These are phyloP conservation scores for Vitis cinerea DNA, from an alignment of 164 flowering plant species.

Conservation along the genomic window DNA sequence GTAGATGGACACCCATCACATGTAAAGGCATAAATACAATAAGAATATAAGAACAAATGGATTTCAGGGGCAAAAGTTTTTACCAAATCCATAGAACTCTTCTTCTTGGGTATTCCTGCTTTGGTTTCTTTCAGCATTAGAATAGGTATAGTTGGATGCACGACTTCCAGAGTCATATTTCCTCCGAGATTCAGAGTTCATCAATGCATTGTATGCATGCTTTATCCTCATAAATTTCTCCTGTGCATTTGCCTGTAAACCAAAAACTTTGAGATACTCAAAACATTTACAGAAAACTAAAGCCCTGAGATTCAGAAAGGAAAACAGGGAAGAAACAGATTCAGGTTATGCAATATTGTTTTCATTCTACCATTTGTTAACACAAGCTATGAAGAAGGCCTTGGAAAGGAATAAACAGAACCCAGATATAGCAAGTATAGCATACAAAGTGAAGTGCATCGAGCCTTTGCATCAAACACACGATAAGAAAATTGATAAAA, in stretches of 20 bases:
- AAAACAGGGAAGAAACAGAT: not conserved
- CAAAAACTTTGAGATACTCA: not conserved
- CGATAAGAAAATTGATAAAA: not conserved
- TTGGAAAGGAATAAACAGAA: not conserved
- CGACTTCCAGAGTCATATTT: constrained; percentile 45
- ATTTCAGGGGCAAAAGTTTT: constrained; percentile 1
- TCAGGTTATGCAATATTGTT: not conserved
- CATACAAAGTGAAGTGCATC: not conserved
- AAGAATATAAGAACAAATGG: not conserved
- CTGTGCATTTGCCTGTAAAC: constrained; percentile 71
- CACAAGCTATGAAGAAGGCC: not conserved
- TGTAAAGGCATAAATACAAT: not conserved
- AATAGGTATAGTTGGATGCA: constrained; percentile 44
- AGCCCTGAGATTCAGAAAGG: not conserved
- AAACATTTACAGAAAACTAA: not conserved
- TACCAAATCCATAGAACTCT: constrained; percentile 95
- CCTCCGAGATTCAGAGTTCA: constrained; percentile 59
- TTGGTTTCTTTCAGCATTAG: constrained; percentile 39
- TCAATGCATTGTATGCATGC: constrained; percentile 84
- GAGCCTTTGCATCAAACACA: not conserved
- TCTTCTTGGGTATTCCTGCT: constrained; percentile 49
- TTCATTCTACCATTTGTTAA: not conserved
- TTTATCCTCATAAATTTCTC: constrained; percentile 94
- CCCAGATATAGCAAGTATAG: not conserved
- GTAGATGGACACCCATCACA: not conserved